phyloP scores from a whole-genome alignment of 306 rosid species.

The peach (Prunus persica) region Prunus_persica_NCBIv2 NC_034011.1:3479001-3479500 shows the following conservation, averaged over 20 bases:
- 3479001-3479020: too few relatives aligned
- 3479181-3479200: neutral
- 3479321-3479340: too few relatives aligned
- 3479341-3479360: too few relatives aligned
- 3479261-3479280: neutral
- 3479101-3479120: too few relatives aligned
- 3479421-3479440: rapidly evolving
- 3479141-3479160: slow-evolving; percentile 11
- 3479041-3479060: too few relatives aligned
- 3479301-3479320: neutral
- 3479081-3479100: too few relatives aligned
- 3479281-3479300: neutral
- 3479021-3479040: too few relatives aligned
- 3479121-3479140: neutral
- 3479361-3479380: too few relatives aligned
- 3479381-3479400: rapidly evolving
- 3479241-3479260: slow-evolving; percentile 32
- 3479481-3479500: too few relatives aligned
- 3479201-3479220: slow-evolving; percentile 15
- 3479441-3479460: too few relatives aligned
- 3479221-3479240: slow-evolving; percentile 24
- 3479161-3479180: neutral
- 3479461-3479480: too few relatives aligned
- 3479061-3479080: rapidly evolving
- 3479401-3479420: too few relatives aligned